Conservation (phyloP, 148 eudicot species). For the Polygonum aviculare region DNA sequence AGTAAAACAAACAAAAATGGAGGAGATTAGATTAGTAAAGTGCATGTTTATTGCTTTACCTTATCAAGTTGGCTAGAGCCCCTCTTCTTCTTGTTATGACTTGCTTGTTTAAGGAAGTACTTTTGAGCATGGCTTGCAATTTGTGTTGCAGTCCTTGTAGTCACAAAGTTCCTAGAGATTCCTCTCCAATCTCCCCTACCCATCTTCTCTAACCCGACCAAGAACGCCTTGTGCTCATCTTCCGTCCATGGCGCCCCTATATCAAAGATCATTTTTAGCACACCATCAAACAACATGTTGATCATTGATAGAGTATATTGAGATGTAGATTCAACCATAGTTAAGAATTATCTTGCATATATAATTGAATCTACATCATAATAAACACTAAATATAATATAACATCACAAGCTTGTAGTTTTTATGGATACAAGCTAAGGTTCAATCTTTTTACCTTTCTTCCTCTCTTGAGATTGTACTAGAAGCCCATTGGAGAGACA, state of each 20-base stretch:
- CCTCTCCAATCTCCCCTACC: conserved; percentile 73
- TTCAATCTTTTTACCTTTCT: conserved; percentile 27
- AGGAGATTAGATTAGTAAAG: not conserved
- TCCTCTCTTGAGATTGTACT: conserved; percentile 31
- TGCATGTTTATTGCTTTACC: conserved; percentile 24
- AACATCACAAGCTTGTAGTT: not conserved
- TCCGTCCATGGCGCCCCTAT: conserved; percentile 56
- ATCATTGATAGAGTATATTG: not conserved
- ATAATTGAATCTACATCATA: no score
- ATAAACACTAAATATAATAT: no score
- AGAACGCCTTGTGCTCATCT: conserved; percentile 44
- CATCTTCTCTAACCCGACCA: conserved; percentile 43
- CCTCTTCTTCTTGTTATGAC: conserved; percentile 35
- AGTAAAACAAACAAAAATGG: not conserved
- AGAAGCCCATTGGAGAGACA: conserved; percentile 37
- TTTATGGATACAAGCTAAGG: not conserved
- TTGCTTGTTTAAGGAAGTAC: conserved; percentile 44
- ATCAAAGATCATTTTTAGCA: not conserved
- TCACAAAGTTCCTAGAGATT: conserved; percentile 45
- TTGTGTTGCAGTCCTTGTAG: conserved; percentile 58
- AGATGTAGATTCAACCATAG: no score
- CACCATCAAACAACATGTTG: not conserved
- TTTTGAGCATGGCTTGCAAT: conserved; percentile 70
- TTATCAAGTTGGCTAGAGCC: conserved; percentile 51
- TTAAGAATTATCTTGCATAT: no score